These are phyloP conservation scores for Aspergillus alliaceus DNA, from an alignment of 2,329 filamentous ascomycete genomes.

Conservation along the genomic window DNA sequence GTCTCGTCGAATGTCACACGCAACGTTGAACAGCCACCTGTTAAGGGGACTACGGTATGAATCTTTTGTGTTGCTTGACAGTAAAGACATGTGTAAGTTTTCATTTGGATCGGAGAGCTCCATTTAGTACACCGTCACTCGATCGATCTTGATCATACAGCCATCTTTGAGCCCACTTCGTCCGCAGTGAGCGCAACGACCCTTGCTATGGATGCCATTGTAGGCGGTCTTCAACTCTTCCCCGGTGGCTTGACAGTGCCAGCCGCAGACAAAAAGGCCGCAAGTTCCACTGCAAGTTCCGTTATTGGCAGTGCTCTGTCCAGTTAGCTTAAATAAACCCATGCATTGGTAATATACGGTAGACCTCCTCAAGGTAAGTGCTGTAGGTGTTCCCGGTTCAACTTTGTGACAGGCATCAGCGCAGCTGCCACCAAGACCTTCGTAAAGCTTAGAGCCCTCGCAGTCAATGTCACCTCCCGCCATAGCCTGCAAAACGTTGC, in stretches of 20 bases:
- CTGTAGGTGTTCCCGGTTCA: conserved; percentile 5
- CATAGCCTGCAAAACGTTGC: not conserved
- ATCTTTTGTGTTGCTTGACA: conserved; percentile 32
- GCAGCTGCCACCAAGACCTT: conserved; percentile 1
- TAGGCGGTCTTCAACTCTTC: conserved; percentile 1
- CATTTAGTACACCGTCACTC: conserved; percentile 1
- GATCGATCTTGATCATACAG: conserved; percentile 5
- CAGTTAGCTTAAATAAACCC: not conserved
- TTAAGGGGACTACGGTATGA: conserved; percentile 29
- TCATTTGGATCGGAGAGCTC: not conserved
- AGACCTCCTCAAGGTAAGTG: not conserved
- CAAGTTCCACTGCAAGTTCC: conserved; percentile 6
- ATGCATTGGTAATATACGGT: not conserved
- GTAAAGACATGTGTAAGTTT: conserved; percentile 27
- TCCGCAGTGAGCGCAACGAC: conserved; percentile 2
- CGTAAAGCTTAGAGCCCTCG: conserved; percentile 7
- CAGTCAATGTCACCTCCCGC: conserved; percentile 3
- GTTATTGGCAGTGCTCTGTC: not conserved
- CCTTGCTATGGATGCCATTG: not conserved
- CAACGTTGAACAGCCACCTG: conserved; percentile 14
- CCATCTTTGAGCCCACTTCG: not conserved
- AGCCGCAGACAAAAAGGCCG: conserved; percentile 3
- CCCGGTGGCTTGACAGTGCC: not conserved
- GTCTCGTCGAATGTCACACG: conserved; percentile 23
- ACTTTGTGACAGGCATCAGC: conserved; percentile 1